Percentiles rank a stretch among this genome's conserved stretches.
Conservation (phyloP, 2,329 filamentous ascomycete genomes). For the Neurospora sp. region DNA sequence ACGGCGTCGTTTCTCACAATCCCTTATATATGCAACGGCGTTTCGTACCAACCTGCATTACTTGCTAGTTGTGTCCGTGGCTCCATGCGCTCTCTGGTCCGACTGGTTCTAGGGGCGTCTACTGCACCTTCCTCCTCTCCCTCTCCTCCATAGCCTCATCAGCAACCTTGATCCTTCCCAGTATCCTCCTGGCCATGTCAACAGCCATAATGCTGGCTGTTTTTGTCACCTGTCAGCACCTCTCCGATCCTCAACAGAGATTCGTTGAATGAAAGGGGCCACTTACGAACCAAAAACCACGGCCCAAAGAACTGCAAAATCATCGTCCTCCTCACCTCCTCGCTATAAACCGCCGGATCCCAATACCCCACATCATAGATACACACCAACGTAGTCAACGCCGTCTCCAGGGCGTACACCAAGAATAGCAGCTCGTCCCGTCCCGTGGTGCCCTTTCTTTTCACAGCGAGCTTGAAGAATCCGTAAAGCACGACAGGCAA, state of each 20-base stretch:
- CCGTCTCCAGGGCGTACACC: conserved; percentile 40
- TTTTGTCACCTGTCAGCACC: neutral
- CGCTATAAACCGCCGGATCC: conserved; percentile 34
- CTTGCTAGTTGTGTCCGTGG: too few species aligned
- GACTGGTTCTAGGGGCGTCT: neutral
- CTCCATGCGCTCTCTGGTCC: too few species aligned
- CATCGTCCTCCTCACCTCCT: conserved; percentile 34
- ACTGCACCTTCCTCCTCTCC: conserved; percentile 38
- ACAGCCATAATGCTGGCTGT: conserved; percentile 38
- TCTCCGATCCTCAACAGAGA: neutral
- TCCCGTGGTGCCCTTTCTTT: conserved; percentile 24
- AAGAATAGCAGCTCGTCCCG: conserved; percentile 39
- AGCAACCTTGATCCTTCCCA: conserved; percentile 28
- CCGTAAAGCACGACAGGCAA: conserved; percentile 41
- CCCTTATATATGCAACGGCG: too few species aligned
- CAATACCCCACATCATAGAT: conserved; percentile 40
- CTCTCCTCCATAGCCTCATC: conserved; percentile 23
- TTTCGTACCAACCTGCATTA: too few species aligned
- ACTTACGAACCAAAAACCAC: conserved; percentile 44
- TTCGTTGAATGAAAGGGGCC: neutral
- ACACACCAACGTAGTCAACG: conserved; percentile 41
- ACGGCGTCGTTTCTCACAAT: neutral
- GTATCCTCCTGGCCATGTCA: conserved; percentile 45
- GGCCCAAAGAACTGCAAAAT: conserved; percentile 40
- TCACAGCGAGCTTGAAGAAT: conserved; percentile 27